Conservation (phyloP, 1,284 basidiomycete genomes). For the Ganoderma boninense region DNA sequence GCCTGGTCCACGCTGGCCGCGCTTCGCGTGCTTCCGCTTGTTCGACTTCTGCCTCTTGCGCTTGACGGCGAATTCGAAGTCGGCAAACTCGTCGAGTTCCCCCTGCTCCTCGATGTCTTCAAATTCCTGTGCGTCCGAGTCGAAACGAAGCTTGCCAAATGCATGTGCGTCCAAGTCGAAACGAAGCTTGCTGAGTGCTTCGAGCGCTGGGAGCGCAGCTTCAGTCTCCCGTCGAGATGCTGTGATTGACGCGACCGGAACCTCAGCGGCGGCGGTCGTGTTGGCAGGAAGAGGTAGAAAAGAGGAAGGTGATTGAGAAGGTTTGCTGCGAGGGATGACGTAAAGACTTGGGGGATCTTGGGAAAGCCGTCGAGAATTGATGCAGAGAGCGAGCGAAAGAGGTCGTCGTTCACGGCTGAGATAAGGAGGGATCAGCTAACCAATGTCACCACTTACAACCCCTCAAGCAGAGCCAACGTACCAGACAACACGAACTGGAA, state of each 20-base stretch:
- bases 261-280: background rate
- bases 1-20: background rate
- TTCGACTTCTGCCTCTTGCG: conserved; percentile 9
- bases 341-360: background rate
- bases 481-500: conserved; percentile 5
- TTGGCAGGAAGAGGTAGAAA: conserved; percentile 8
- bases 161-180: too few relatives aligned
- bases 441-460: too few relatives aligned
- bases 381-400: background rate
- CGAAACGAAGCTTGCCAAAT: too few relatives aligned
- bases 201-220: background rate
- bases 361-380: background rate
- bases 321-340: background rate
- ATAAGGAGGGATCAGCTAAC: background rate
- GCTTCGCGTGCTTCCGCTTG: conserved; percentile 5
- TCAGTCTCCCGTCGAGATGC: background rate
- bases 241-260: background rate
- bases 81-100: conserved; percentile 1
- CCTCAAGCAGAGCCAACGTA: background rate
- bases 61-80: conserved; percentile 10
- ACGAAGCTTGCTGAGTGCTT: conserved; percentile 1
- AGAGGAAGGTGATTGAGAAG: background rate
- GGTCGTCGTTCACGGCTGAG: background rate
- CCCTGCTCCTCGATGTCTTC: background rate
- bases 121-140: background rate